Base-by-base conservation (phyloP, 2,329 filamentous ascomycete species). In the Madurella fahalii region DNA sequence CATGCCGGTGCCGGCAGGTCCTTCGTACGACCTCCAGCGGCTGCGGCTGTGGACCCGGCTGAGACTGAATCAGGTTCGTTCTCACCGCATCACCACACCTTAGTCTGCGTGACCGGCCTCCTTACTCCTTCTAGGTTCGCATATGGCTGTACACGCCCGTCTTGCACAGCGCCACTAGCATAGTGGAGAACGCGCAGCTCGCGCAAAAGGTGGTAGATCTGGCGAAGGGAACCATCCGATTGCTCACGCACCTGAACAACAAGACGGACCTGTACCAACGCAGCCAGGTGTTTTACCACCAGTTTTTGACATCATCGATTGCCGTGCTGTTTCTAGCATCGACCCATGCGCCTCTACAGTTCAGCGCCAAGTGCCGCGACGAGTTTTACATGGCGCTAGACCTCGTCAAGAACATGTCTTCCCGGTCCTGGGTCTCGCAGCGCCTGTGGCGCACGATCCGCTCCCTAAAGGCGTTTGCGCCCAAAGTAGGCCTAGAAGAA, bases 141-240 rank as follows among this genome's bases (percentile, higher is more conserved):
- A 94, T 92, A 54, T 84, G 90, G 68, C 88, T 96, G 30, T 92
- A 95, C 69, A 89, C 90, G 0, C 91, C 91, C 0, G 85, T 96
- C 2, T 75, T 97, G 9, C 90, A 96, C 69, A 93, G 87, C 16
- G 84, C 89, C 3, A 87, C 84, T 12, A 92, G 86, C 63, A 96
- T 96, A 64, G 83, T 87, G 72, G 82, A 86, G 54, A 87, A 95
- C 66, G 79, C 85, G 48, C 72, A 76, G 4, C 85, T 89, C 58
- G 91, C 91, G 2, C 84, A 89, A 64, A 87, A 81, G 0, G 87
- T 83, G 0, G 86, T 91, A 31, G 84, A 87, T 56, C 77, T 92
- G 1, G 86, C 88, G 13, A 89, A 89, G 64, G 87, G 91, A 62
- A 90, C 87, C 1, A 87, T 92, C 56, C 80, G 81, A 5, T 86